Evolutionary conservation across 1,284 basidiomycete species (phyloP).

Genomic region (Cutaneotrichosporon mucoides): DNA sequence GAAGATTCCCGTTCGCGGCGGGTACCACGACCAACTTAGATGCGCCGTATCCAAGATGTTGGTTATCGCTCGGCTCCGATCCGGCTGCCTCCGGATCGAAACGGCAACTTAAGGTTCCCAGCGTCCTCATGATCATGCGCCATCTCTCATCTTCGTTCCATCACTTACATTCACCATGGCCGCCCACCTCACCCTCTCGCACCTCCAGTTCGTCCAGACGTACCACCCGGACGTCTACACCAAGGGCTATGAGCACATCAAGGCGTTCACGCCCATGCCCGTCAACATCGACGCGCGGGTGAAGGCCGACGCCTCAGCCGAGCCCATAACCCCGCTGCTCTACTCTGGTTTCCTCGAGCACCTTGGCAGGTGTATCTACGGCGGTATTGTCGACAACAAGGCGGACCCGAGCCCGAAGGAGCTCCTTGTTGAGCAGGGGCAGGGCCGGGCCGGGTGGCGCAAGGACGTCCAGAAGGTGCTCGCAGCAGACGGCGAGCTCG

Average conservation of each 20-base stretch:
- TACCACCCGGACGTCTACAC: neutral
- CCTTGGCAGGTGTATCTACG: slow-evolving; percentile 59
- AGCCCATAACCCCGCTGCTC: slow-evolving; percentile 32
- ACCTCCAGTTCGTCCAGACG: slow-evolving; percentile 4
- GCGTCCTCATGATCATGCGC: no score
- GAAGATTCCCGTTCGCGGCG: no score
- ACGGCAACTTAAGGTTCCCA: neutral
- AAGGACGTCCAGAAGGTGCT: slow-evolving; percentile 58
- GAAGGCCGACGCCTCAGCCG: neutral
- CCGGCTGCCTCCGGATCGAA: no score
- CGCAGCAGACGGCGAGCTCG: slow-evolving; percentile 51
- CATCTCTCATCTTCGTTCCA: neutral
- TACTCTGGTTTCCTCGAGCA: slow-evolving; percentile 62
- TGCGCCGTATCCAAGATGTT: no score
- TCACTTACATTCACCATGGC: neutral
- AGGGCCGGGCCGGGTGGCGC: slow-evolving; percentile 53
- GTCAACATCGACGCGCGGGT: slow-evolving; percentile 2
- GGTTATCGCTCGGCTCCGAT: no score
- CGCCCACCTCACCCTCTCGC: slow-evolving; percentile 6
- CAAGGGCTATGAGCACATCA: slow-evolving; percentile 4
- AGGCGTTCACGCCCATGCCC: slow-evolving; percentile 1
- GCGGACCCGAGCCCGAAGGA: slow-evolving; percentile 38
- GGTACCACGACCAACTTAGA: no score
- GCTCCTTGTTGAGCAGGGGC: slow-evolving; percentile 31
- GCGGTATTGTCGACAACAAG: slow-evolving; percentile 56